Evolutionary conservation across 495 filamentous ascomycete genomes (phyloP).

Genomic region (Aspergillus ellipticus): DNA sequence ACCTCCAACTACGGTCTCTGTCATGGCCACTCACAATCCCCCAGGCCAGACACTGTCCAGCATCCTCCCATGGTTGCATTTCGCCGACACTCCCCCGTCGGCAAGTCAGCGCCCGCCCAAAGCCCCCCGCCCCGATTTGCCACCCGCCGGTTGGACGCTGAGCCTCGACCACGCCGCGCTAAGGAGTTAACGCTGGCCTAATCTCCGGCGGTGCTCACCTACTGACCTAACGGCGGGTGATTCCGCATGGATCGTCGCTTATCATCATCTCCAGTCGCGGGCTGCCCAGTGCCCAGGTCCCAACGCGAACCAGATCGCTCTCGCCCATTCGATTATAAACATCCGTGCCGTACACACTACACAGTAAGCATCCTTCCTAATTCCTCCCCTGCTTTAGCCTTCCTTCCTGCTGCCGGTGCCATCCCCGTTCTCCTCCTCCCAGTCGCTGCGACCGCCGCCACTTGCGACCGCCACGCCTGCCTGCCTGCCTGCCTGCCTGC

Average conservation of each 20-base stretch:
- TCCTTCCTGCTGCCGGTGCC: background rate
- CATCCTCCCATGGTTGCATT: background rate
- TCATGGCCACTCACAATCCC: no score
- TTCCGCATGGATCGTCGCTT: constrained; percentile 15
- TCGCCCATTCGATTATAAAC: background rate
- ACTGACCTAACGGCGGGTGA: constrained; percentile 8
- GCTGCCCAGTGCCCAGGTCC: background rate
- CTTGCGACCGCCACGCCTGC: background rate
- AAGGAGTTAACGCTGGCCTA: background rate
- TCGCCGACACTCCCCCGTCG: constrained; percentile 1
- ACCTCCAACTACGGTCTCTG: no score
- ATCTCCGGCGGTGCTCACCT: background rate
- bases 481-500: background rate
- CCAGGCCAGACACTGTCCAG: no score
- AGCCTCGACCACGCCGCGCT: background rate
- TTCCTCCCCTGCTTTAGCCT: background rate
- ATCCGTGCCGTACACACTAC: no score
- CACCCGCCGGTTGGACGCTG: background rate
- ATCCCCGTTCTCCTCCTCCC: background rate
- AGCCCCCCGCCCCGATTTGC: background rate
- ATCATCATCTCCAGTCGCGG: constrained; percentile 1
- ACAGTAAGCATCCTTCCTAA: no score
- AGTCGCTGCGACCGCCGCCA: background rate
- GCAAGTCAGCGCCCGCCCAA: background rate
- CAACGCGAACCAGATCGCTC: background rate